These are phyloP conservation scores for Colletotrichum sublineola DNA, from an alignment of 2,329 filamentous ascomycete genomes.

Conservation along the genomic window DNA sequence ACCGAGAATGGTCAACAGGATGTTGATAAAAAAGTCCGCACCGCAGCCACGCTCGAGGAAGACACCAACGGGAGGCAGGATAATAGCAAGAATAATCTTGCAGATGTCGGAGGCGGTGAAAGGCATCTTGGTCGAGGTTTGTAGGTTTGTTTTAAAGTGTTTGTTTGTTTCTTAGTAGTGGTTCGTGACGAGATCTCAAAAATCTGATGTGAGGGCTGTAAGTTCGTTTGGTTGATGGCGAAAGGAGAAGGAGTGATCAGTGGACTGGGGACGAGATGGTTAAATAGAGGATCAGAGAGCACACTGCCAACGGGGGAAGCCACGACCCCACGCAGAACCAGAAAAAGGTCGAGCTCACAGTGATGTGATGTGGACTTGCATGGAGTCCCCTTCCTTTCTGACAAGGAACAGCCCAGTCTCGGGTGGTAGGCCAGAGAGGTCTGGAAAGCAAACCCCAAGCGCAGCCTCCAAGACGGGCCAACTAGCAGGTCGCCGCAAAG, in stretches of 20 bases:
- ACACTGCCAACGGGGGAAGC: neutral
- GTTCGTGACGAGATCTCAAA: slow-evolving; percentile 27
- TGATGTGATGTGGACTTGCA: slow-evolving; percentile 44
- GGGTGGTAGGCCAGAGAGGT: slow-evolving; percentile 27
- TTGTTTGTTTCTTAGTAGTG: slow-evolving; percentile 22
- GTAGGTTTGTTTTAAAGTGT: neutral
- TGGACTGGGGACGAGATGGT: slow-evolving; percentile 35
- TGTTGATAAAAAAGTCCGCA: slow-evolving; percentile 91
- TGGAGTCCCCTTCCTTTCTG: slow-evolving; percentile 41
- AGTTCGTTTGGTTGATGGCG: slow-evolving; percentile 34
- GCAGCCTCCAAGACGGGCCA: slow-evolving; percentile 24
- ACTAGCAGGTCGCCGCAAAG: slow-evolving; percentile 21
- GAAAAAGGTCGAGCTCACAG: slow-evolving; percentile 35
- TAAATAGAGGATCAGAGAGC: slow-evolving; percentile 22
- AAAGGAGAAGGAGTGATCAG: slow-evolving; percentile 2
- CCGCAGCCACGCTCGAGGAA: slow-evolving; percentile 94
- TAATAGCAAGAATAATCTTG: slow-evolving; percentile 86
- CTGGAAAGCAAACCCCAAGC: slow-evolving; percentile 28
- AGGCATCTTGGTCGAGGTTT: slow-evolving; percentile 61
- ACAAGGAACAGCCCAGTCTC: slow-evolving; percentile 41
- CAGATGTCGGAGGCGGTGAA: slow-evolving; percentile 71
- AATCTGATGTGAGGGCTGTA: slow-evolving; percentile 14
- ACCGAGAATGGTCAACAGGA: slow-evolving; percentile 83
- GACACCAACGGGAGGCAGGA: slow-evolving; percentile 91
- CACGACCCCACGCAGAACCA: slow-evolving; percentile 9